These are phyloP conservation scores for Pachyrhizus erosus DNA, from an alignment of 306 rosid genomes.

Conservation along the genomic window DNA sequence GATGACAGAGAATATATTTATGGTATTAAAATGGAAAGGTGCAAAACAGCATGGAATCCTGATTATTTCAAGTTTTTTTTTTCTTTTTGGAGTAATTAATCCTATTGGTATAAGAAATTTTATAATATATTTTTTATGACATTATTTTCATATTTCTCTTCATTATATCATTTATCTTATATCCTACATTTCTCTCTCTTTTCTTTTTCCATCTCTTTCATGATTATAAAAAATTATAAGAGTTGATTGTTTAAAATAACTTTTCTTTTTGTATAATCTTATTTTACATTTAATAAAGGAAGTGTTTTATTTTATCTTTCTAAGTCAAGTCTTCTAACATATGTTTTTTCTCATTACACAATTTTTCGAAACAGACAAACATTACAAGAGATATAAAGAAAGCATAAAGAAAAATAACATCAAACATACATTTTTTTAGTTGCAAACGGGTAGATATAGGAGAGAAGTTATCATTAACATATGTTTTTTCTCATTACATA, in stretches of 20 bases:
- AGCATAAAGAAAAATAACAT: too few relatives aligned
- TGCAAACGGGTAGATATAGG: not conserved
- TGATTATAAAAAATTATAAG: not conserved
- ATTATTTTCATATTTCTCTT: not conserved
- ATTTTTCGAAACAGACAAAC: not conserved
- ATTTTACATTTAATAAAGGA: not conserved
- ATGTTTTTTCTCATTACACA: too few relatives aligned
- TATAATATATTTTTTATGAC: not conserved
- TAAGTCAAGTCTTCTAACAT: not conserved
- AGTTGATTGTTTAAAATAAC: not conserved
- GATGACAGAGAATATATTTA: constrained; percentile 9
- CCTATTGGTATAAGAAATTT: not conserved
- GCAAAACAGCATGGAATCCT: not conserved
- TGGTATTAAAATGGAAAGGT: not conserved
- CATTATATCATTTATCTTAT: too few relatives aligned
- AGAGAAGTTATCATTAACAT: too few relatives aligned
- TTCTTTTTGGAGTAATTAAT: not conserved
- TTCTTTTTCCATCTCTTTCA: not conserved
- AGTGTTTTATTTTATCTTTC: not conserved
- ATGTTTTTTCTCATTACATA: too few relatives aligned
- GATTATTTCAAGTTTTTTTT: not conserved
- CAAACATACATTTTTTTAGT: too few relatives aligned
- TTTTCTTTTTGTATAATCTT: not conserved
- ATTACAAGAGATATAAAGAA: too few relatives aligned
- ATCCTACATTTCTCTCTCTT: not conserved